Evolutionary conservation across 2,329 filamentous ascomycete species (phyloP).

Genomic region (Penicillium sp.): DNA sequence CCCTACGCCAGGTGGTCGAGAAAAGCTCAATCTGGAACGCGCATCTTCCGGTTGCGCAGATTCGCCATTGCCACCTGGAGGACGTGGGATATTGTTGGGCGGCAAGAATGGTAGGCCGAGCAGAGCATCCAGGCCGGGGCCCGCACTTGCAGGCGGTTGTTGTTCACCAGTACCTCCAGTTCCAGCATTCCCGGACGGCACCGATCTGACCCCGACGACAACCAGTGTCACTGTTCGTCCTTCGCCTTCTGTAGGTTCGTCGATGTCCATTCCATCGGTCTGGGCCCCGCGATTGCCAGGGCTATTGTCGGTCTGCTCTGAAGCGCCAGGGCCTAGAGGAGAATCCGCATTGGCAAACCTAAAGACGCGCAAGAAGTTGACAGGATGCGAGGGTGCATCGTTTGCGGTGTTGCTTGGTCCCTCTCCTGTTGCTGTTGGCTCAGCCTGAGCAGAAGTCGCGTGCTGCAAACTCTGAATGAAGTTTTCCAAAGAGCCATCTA

Average conservation of each 20-base stretch:
- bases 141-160: conserved; percentile 40
- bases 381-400: conserved; percentile 50
- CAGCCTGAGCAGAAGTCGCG: conserved; percentile 55
- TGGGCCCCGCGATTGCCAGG: conserved; percentile 24
- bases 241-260: conserved; percentile 43
- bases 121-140: conserved; percentile 44
- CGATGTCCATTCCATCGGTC: conserved; percentile 39
- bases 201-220: conserved; percentile 65
- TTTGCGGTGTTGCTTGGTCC: conserved; percentile 32
- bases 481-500: conserved; percentile 61
- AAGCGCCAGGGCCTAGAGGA: conserved; percentile 22
- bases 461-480: conserved; percentile 62
- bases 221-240: conserved; percentile 65
- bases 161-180: conserved; percentile 46
- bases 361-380: conserved; percentile 68
- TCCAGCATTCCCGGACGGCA: conserved; percentile 53
- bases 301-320: conserved; percentile 25
- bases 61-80: conserved; percentile 47
- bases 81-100: conserved; percentile 42
- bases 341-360: conserved; percentile 57
- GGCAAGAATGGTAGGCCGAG: conserved; percentile 45
- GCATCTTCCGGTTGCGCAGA: conserved; percentile 53
- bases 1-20: conserved; percentile 49
- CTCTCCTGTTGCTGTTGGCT: conserved; percentile 35
- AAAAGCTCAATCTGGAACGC: conserved; percentile 50